Base-by-base conservation (phyloP, 1,284 basidiomycete species). In the Thecaphora frezii region DNA sequence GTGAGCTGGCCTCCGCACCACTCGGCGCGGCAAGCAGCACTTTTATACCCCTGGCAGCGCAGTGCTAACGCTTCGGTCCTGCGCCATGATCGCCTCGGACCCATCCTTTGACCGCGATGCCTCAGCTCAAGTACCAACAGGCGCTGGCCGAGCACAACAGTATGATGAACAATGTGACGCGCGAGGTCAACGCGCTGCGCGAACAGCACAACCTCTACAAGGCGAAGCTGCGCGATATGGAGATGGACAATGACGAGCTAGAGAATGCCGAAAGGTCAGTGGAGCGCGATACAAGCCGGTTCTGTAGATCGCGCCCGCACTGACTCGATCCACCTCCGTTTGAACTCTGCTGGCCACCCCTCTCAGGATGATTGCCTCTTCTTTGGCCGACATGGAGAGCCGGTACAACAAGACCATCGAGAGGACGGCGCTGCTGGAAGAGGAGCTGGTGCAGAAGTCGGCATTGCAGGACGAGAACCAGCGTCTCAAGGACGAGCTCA, bases 351-450 rank as follows among this genome's bases (percentile, higher is more conserved):
- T 5, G 44, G n/a, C n/a, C n/a, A 30, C 14, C 28, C 41, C 18
- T 51, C 21, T 51, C 66, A 82, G 83, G 22, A 92, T 92, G 48
- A 90, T 94, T 26, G 87, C 89, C 2, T 93, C 91, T 30, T 93
- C 90, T 67, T 82, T 97, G 54, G 87, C 89, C 1, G 96, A 98
- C 80, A 84, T 92, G 75, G 94, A 98, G 81, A 83, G 85, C 62
- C 91, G 89, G 77, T 97, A 97, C 82, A 88, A 92, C 65, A 86
- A 87, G 57, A 89, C 89, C 1, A 83, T 98, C 46, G 96, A 99
- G 80, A 91, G 97, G 82, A 97, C 97, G 81, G 97, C 96, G 45
- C 81, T 98, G 42, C 84, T 98, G 30, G 96, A 99, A 79, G 91
- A 97, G 70, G 96, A 99, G 77, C 83, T 98, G n/a, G 82, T 97